Percentiles rank a stretch among this genome's conserved stretches.
Evolutionary conservation across 306 rosid genomes (phyloP).

Genomic region (Boehmeria nivea): DNA sequence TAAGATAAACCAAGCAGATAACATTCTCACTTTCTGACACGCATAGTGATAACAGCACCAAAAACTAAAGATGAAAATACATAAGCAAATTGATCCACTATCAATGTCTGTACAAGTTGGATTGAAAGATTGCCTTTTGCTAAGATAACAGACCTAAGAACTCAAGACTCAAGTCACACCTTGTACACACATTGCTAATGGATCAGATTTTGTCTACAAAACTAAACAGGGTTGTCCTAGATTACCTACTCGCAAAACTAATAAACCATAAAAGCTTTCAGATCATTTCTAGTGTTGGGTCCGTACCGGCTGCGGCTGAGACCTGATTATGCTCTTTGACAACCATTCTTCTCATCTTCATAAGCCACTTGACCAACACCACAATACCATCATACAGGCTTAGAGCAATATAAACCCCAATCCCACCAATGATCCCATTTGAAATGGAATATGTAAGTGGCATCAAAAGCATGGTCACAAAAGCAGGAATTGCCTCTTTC

Average conservation of each 20-base stretch:
- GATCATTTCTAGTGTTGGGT: conserved; percentile 37
- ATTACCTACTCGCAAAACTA: neutral
- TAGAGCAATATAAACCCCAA: conserved; percentile 68
- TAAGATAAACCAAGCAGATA: too few relatives aligned
- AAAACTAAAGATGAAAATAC: too few relatives aligned
- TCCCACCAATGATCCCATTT: conserved; percentile 79
- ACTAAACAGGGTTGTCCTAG: neutral
- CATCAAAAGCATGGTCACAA: conserved; percentile 73
- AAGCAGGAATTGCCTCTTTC: conserved; percentile 75
- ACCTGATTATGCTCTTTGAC: conserved; percentile 74
- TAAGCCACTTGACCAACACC: conserved; percentile 39
- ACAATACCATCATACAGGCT: conserved; percentile 45
- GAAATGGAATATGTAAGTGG: conserved; percentile 88
- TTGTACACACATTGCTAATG: conserved; percentile 24
- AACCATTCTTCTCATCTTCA: conserved; percentile 54
- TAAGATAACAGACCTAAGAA: too few relatives aligned
- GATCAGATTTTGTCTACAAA: conserved; percentile 19
- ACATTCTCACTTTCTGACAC: too few relatives aligned
- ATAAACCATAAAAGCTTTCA: conserved; percentile 20
- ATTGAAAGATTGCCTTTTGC: too few relatives aligned
- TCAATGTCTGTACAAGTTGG: conserved; percentile 2
- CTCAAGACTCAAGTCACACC: too few relatives aligned
- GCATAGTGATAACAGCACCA: too few relatives aligned
- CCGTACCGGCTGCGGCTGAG: conserved; percentile 48
- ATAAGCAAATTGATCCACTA: too few relatives aligned